Evolutionary conservation across 2,329 filamentous ascomycete genomes (phyloP).

Genomic region (Paecilomyces sp.): DNA sequence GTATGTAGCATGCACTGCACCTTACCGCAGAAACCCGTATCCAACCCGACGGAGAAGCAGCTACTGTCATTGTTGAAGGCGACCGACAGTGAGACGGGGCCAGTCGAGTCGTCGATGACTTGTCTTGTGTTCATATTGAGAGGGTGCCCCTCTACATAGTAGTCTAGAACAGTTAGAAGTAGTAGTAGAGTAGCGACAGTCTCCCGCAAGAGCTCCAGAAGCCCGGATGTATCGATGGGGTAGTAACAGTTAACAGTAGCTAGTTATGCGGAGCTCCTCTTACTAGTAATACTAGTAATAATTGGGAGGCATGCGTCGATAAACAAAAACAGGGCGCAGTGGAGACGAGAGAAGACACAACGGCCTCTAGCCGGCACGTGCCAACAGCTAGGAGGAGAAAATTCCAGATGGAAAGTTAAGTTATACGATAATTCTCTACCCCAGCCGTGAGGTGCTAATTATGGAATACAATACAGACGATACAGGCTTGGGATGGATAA

Average conservation of each 20-base stretch:
- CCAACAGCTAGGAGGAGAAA: not conserved
- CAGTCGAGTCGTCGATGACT: conserved; percentile 69
- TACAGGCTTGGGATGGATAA: not conserved
- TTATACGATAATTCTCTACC: not conserved
- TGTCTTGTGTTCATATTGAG: conserved; percentile 78
- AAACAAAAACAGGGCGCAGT: not conserved
- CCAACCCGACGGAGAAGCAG: conserved; percentile 80
- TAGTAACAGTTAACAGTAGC: not conserved
- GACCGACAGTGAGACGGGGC: conserved; percentile 70
- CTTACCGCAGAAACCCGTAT: conserved; percentile 78
- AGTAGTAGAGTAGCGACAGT: not conserved
- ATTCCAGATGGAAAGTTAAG: not conserved
- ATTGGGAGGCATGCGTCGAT: not conserved
- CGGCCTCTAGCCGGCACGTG: not conserved
- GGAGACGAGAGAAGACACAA: not conserved
- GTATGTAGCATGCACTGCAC: conserved; percentile 6
- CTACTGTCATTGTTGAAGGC: conserved; percentile 80
- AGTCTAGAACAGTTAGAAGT: no score
- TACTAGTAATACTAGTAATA: no score
- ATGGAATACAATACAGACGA: not conserved
- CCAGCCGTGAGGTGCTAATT: not conserved
- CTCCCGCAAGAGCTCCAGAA: not conserved
- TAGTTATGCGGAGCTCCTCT: not conserved
- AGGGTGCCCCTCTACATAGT: not conserved
- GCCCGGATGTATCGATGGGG: not conserved